These are phyloP conservation scores for Pseudophaeomoniella oleicola DNA, from an alignment of 2,329 filamentous ascomycete genomes.

Conservation along the genomic window DNA sequence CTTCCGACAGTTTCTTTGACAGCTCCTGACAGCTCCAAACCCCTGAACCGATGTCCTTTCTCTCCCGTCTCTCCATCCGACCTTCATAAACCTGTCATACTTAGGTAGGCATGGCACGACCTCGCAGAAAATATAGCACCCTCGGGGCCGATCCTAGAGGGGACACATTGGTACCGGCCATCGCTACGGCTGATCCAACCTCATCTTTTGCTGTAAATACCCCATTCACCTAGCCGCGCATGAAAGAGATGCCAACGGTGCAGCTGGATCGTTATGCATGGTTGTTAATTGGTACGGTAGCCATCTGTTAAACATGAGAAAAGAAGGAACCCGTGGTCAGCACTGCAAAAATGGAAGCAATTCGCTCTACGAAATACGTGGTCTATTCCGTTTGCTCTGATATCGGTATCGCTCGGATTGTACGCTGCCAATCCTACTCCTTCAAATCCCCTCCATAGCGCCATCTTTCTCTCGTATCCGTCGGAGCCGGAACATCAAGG, in stretches of 20 bases:
- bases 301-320: no score
- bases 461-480: constrained; percentile 82
- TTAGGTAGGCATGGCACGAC: constrained; percentile 21
- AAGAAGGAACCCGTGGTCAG: no score
- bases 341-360: constrained; percentile 21
- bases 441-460: constrained; percentile 64
- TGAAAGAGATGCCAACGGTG: no score
- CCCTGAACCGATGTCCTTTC: no score
- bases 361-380: constrained; percentile 39
- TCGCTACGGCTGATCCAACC: constrained; percentile 26
- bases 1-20: no score
- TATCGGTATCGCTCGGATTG: constrained; percentile 46
- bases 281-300: no score
- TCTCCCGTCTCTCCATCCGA: no score
- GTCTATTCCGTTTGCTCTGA: constrained; percentile 54
- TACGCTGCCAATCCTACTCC: constrained; percentile 65
- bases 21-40: no score
- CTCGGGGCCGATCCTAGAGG: constrained; percentile 28
- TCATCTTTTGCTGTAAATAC: no score
- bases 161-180: constrained; percentile 26
- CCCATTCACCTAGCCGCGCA: no score
- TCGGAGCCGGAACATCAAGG: constrained; percentile 39
- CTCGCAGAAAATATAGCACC: constrained; percentile 22
- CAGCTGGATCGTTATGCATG: no score
- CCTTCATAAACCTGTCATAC: no score